phyloP scores from a whole-genome alignment of 495 filamentous ascomycete species.

The Aspergillus steynii region DNA sequence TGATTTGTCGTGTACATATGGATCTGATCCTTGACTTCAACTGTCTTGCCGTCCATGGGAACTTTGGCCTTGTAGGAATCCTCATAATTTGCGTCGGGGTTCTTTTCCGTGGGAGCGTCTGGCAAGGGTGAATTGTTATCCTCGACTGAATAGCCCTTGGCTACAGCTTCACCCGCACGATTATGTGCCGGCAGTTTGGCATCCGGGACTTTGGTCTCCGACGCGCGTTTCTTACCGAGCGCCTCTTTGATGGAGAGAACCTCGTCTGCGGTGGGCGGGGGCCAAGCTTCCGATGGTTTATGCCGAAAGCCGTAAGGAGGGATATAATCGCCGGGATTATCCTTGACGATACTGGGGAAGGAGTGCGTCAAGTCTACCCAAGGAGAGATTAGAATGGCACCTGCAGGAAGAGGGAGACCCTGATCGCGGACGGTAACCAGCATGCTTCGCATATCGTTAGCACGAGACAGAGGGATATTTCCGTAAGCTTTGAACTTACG shows the following conservation, averaged over 20 bases:
- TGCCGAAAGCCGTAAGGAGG: constrained; percentile 84
- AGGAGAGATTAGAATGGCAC: constrained; percentile 85
- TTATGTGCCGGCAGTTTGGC: constrained; percentile 18
- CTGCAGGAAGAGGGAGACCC: constrained; percentile 79
- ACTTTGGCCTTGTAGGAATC: constrained; percentile 49
- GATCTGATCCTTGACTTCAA: constrained; percentile 87
- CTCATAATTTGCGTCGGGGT: constrained; percentile 29
- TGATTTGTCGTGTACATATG: constrained; percentile 94
- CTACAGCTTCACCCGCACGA: constrained; percentile 34
- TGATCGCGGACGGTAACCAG: constrained; percentile 80
- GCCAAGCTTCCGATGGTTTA: constrained; percentile 81
- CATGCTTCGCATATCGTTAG: constrained; percentile 48
- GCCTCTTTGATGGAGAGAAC: constrained; percentile 44
- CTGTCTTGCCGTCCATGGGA: constrained; percentile 67
- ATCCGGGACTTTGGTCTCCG: constrained; percentile 23
- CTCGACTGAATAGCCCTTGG: constrained; percentile 43
- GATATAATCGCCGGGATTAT: constrained; percentile 80
- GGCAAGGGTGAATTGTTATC: constrained; percentile 17
- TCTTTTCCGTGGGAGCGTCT: not conserved
- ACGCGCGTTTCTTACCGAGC: constrained; percentile 35
- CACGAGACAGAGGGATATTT: not conserved
- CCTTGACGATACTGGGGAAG: constrained; percentile 80
- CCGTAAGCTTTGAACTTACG: constrained; percentile 30
- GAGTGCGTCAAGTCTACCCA: constrained; percentile 95
- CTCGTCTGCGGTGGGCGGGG: constrained; percentile 82